phyloP scores from a whole-genome alignment of 441 rosid genomes.

The Adansonia madagascariensis region DNA sequence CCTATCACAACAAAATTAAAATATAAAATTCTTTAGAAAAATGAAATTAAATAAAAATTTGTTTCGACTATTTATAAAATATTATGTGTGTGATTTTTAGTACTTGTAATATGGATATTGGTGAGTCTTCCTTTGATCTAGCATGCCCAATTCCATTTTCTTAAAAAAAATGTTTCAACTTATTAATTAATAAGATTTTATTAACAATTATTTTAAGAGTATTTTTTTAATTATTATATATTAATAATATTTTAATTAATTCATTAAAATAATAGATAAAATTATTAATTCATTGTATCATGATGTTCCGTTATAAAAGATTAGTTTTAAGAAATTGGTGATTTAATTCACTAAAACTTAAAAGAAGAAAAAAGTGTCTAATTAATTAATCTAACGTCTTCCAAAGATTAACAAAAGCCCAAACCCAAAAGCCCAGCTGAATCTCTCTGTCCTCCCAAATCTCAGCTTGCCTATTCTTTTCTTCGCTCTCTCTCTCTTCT shows the following conservation, averaged over 20 bases:
- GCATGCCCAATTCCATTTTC: background rate
- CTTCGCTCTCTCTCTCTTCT: conserved; percentile 16
- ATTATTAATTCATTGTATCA: background rate
- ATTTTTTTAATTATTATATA: too few relatives aligned
- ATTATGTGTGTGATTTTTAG: too few relatives aligned
- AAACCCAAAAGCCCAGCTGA: conserved; percentile 38
- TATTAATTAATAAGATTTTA: too few relatives aligned
- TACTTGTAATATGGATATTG: background rate
- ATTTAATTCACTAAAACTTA: background rate
- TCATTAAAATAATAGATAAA: too few relatives aligned
- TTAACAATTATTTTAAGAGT: too few relatives aligned
- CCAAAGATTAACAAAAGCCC: conserved; percentile 43
- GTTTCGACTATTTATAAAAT: background rate
- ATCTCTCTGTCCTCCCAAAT: conserved; percentile 31
- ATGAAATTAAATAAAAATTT: conserved; percentile 4
- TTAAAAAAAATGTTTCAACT: background rate
- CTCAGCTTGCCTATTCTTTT: conserved; percentile 35
- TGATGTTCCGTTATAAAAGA: background rate
- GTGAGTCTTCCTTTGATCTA: background rate
- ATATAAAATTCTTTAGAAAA: background rate
- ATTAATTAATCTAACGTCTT: conserved; percentile 31
- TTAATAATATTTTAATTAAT: too few relatives aligned
- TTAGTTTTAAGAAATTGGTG: background rate
- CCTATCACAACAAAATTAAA: background rate
- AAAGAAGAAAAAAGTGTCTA: background rate